phyloP scores from a whole-genome alignment of 805 yeast species.

The Kuraishia ogatae region DNA sequence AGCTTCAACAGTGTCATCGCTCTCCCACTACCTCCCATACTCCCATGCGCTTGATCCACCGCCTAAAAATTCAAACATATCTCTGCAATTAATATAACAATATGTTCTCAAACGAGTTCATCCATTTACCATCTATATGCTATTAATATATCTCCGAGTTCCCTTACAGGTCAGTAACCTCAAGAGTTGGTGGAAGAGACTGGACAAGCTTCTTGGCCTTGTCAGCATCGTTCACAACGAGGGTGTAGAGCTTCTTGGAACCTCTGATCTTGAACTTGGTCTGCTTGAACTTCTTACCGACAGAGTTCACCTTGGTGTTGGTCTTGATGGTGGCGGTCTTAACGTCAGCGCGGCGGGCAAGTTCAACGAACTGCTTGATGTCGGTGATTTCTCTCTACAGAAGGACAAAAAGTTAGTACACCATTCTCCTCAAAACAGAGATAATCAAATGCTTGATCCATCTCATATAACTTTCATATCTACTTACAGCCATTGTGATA shows the following conservation, averaged over 20 bases:
- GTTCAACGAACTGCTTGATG: slow-evolving; percentile 95
- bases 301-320: slow-evolving; percentile 74
- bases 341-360: slow-evolving; percentile 94
- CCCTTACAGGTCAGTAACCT: slow-evolving; percentile 38
- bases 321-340: slow-evolving; percentile 89
- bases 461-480: background rate
- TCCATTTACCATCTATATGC: background rate
- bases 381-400: slow-evolving; percentile 69
- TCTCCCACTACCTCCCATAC: too few relatives aligned
- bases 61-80: background rate
- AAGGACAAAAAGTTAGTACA: slow-evolving; percentile 13
- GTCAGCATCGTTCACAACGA: slow-evolving; percentile 89
- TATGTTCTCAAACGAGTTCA: background rate
- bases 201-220: slow-evolving; percentile 97
- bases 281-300: slow-evolving; percentile 81
- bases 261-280: slow-evolving; percentile 99
- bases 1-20: too few relatives aligned
- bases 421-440: background rate
- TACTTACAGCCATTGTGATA: slow-evolving; percentile 20
- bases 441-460: background rate
- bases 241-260: slow-evolving; percentile 87
- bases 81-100: background rate
- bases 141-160: background rate
- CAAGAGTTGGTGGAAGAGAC: slow-evolving; percentile 92
- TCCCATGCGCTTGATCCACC: background rate